These are phyloP conservation scores for Mucor lusitanicus DNA, from an alignment of 371 early-diverging fungal genomes.

Conservation along the genomic window DNA sequence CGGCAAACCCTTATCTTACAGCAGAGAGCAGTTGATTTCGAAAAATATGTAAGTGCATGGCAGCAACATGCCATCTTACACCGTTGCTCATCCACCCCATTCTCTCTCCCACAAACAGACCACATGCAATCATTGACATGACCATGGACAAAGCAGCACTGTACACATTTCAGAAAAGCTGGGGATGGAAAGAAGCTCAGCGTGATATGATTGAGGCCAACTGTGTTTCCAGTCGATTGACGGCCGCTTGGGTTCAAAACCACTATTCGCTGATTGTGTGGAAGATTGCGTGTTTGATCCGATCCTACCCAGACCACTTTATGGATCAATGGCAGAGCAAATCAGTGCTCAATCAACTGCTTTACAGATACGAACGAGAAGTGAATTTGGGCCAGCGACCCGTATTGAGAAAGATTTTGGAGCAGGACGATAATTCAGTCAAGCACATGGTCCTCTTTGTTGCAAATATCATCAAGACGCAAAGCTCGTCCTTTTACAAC, in stretches of 20 bases:
- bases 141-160: conserved; percentile 26
- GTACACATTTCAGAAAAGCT: conserved; percentile 31
- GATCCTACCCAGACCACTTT: conserved; percentile 57
- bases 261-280: conserved; percentile 76
- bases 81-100: not conserved
- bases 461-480: conserved; percentile 44
- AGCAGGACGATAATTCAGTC: conserved; percentile 65
- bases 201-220: conserved; percentile 42
- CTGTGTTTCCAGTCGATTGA: conserved; percentile 35
- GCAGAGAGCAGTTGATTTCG: conserved; percentile 12
- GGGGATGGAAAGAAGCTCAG: conserved; percentile 54
- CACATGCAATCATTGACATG: conserved; percentile 31
- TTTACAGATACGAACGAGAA: conserved; percentile 72
- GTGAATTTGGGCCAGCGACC: conserved; percentile 69
- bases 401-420: conserved; percentile 66
- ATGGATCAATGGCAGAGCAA: conserved; percentile 44
- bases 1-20: conserved; percentile 22
- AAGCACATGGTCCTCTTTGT: conserved; percentile 72
- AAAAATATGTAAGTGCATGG: conserved; percentile 21
- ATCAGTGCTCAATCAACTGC: conserved; percentile 60
- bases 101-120: not conserved
- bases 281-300: conserved; percentile 68
- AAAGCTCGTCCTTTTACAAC: not conserved
- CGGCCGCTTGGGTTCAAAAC: conserved; percentile 66
- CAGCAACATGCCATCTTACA: not conserved